A percentile compares a stretch with the other conserved stretches of the same genome.
Conservation (phyloP, 768 basidiomycete genomes). For the Chiua virens region DNA sequence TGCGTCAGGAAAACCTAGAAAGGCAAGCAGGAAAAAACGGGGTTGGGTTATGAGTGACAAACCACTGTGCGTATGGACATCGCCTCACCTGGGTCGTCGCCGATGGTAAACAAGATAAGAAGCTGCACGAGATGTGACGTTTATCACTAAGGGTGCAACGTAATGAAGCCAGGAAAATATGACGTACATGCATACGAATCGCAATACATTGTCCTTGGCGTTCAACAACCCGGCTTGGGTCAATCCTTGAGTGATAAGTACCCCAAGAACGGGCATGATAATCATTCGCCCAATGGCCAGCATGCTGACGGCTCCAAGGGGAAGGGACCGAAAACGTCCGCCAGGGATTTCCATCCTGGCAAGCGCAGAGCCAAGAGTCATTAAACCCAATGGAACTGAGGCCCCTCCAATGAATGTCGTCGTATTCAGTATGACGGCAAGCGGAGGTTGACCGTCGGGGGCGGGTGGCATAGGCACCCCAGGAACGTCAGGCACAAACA, state of each 20-base stretch:
- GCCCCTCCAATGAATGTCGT: conserved; percentile 60
- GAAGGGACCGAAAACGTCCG: conserved; percentile 44
- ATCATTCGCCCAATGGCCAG: conserved; percentile 57
- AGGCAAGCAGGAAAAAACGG: background rate
- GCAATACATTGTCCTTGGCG: conserved; percentile 54
- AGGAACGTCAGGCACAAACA: conserved; percentile 50
- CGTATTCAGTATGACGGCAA: conserved; percentile 59
- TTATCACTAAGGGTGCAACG: background rate
- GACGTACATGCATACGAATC: conserved; percentile 69
- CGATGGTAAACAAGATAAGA: conserved; percentile 60
- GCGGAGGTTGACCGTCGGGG: conserved; percentile 68
- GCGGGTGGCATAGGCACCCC: conserved; percentile 46
- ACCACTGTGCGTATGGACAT: background rate
- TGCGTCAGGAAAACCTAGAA: conserved; percentile 61
- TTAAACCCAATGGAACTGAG: conserved; percentile 61
- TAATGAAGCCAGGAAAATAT: background rate
- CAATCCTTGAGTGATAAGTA: conserved; percentile 55
- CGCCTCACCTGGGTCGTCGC: conserved; percentile 53
- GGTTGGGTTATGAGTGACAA: background rate
- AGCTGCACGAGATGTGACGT: conserved; percentile 33
- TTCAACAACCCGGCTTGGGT: conserved; percentile 47
- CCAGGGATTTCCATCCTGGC: conserved; percentile 55
- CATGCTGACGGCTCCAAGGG: conserved; percentile 51
- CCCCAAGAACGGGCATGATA: conserved; percentile 59
- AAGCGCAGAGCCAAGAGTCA: conserved; percentile 62